Conservation (phyloP, 2,329 filamentous ascomycete genomes). For the Stemphylium lycopersici region DNA sequence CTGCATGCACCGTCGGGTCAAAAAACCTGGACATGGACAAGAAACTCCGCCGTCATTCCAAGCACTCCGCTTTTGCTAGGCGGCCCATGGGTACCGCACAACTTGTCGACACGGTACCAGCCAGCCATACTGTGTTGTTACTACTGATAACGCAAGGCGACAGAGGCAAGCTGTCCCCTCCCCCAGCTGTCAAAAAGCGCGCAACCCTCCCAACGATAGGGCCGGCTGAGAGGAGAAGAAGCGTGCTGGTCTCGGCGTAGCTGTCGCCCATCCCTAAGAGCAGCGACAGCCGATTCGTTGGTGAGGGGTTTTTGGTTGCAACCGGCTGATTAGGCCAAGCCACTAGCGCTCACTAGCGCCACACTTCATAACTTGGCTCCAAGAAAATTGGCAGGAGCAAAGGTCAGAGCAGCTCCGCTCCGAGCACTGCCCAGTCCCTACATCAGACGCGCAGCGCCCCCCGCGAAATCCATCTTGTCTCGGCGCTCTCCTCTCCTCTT, state of each 20-base stretch:
- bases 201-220: neutral
- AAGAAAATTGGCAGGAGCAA: conserved; percentile 7
- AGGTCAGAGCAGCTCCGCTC: conserved; percentile 1
- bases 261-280: neutral
- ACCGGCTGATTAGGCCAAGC: conserved; percentile 5
- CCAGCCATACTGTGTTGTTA: no score
- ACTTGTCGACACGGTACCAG: no score
- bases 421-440: conserved; percentile 7
- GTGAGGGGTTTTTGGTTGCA: conserved; percentile 2
- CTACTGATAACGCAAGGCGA: no score
- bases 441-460: conserved; percentile 7
- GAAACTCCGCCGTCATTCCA: neutral
- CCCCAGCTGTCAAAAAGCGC: neutral
- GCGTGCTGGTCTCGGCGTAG: neutral
- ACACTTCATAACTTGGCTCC: conserved; percentile 3
- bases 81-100: neutral
- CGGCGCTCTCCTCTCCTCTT: conserved; percentile 14
- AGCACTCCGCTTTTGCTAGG: neutral
- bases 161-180: no score
- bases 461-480: conserved; percentile 12
- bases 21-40: neutral
- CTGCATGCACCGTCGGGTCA: neutral
- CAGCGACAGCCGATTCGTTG: conserved; percentile 1
- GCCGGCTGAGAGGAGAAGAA: neutral
- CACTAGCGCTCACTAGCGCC: conserved; percentile 1